Conservation (phyloP, 2,329 filamentous ascomycete species). For the Colletotrichum godetiae region DNA sequence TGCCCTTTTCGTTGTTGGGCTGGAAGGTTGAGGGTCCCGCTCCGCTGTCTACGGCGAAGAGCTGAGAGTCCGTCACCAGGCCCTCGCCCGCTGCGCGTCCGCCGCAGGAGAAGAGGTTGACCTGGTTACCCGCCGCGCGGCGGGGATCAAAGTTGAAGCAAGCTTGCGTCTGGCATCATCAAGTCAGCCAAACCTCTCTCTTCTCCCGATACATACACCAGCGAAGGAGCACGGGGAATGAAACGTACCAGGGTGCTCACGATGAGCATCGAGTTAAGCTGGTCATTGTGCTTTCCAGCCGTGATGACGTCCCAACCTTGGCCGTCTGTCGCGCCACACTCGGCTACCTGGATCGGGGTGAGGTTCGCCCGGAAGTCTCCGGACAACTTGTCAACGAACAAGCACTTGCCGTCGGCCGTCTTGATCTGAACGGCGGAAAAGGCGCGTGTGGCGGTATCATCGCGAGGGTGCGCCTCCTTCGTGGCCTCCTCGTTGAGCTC, state of each 20-base stretch:
- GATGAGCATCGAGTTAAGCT: constrained; percentile 57
- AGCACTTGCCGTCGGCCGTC: constrained; percentile 56
- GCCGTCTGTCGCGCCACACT: constrained; percentile 54
- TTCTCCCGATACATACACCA: too few relatives aligned
- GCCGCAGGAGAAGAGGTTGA: constrained; percentile 68
- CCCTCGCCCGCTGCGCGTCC: constrained; percentile 67
- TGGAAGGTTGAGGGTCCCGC: constrained; percentile 55
- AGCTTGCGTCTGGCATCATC: constrained; percentile 56
- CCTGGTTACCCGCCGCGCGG: constrained; percentile 61
- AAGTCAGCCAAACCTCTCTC: constrained; percentile 38
- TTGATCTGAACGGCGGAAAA: constrained; percentile 57
- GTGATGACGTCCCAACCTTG: constrained; percentile 62
- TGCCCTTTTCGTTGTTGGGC: constrained; percentile 57
- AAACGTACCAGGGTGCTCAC: constrained; percentile 61
- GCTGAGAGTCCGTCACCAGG: constrained; percentile 61
- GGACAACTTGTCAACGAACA: constrained; percentile 58
- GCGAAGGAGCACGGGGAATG: too few relatives aligned
- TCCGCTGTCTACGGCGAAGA: constrained; percentile 59
- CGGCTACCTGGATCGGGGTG: constrained; percentile 56
- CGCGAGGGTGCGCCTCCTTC: constrained; percentile 57
- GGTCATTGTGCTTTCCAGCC: constrained; percentile 62
- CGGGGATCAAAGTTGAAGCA: constrained; percentile 69
- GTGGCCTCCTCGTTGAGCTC: constrained; percentile 55
- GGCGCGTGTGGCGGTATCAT: constrained; percentile 55
- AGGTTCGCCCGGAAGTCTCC: constrained; percentile 61